Conservation (phyloP, 2,329 filamentous ascomycete species). For the Ophiostoma ips region DNA sequence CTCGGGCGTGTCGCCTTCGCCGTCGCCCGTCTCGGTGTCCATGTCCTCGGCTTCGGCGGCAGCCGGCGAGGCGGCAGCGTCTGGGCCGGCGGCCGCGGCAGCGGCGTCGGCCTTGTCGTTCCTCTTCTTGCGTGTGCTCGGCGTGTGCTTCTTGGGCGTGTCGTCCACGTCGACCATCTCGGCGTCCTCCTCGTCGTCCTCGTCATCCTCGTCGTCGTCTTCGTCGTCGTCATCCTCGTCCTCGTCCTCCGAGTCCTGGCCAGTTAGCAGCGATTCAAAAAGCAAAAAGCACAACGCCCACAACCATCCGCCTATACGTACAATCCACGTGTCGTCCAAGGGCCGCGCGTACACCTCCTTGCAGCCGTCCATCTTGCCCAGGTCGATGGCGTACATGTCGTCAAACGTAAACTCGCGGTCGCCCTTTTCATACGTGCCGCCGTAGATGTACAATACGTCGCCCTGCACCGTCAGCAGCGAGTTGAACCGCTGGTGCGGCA, state of each 20-base stretch:
- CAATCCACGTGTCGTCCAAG: conserved; percentile 64
- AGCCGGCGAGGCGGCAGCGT: too few species aligned
- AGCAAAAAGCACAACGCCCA: too few species aligned
- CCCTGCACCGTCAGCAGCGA: conserved; percentile 81
- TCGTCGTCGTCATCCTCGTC: conserved; percentile 49
- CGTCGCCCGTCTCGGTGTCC: conserved; percentile 23
- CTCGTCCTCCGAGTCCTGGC: conserved; percentile 46
- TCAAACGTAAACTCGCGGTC: conserved; percentile 94
- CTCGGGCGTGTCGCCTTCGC: conserved; percentile 49
- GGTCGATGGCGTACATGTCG: conserved; percentile 81
- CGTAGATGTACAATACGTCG: conserved; percentile 85
- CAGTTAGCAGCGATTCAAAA: background rate
- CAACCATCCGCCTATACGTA: too few species aligned
- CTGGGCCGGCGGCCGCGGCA: conserved; percentile 30
- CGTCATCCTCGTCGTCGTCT: conserved; percentile 41
- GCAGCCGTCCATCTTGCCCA: conserved; percentile 90
- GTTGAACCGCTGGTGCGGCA: conserved; percentile 85
- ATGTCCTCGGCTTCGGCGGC: conserved; percentile 28
- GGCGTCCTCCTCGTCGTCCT: conserved; percentile 38
- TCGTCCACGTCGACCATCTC: conserved; percentile 35
- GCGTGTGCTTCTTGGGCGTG: conserved; percentile 29
- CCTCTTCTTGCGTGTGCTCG: conserved; percentile 44
- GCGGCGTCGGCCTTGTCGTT: conserved; percentile 34
- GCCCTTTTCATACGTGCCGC: conserved; percentile 88
- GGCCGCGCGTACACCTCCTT: conserved; percentile 81